These are phyloP conservation scores for Populus tomentosa DNA, from an alignment of 441 rosid species.

Conservation along the genomic window DNA sequence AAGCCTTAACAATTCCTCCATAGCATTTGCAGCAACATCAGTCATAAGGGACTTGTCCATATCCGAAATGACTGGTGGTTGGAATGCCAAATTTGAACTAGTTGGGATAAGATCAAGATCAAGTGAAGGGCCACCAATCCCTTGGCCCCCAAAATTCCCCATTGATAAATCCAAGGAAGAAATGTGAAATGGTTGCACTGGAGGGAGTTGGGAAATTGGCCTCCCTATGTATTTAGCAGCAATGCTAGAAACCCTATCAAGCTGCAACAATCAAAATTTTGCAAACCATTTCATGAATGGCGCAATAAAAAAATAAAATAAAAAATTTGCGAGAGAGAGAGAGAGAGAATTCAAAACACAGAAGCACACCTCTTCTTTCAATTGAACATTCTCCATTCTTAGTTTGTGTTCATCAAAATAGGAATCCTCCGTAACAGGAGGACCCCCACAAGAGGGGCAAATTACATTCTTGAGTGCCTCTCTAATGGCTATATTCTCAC, in stretches of 20 bases:
- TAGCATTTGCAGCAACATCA: constrained; percentile 66
- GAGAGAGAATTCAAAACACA: neutral
- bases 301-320: neutral
- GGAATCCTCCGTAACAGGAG: constrained; percentile 72
- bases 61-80: constrained; percentile 51
- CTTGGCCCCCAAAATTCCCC: constrained; percentile 56
- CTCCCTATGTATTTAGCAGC: constrained; percentile 93
- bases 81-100: constrained; percentile 49
- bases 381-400: constrained; percentile 76
- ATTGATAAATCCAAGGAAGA: constrained; percentile 78
- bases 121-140: constrained; percentile 53
- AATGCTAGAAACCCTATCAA: constrained; percentile 87
- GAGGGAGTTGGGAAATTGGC: constrained; percentile 84
- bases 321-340: neutral
- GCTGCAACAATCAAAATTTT: constrained; percentile 34
- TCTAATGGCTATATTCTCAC: constrained; percentile 86
- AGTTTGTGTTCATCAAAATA: constrained; percentile 81
- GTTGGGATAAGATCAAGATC: constrained; percentile 69
- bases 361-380: constrained; percentile 81
- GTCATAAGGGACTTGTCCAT: constrained; percentile 87
- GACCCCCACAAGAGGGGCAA: constrained; percentile 88
- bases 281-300: neutral
- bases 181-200: constrained; percentile 65
- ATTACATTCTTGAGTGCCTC: constrained; percentile 86
- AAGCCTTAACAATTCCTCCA: constrained; percentile 81